Evolutionary conservation across 345 rosid genomes (phyloP).

Genomic region (Sonneratia alba): DNA sequence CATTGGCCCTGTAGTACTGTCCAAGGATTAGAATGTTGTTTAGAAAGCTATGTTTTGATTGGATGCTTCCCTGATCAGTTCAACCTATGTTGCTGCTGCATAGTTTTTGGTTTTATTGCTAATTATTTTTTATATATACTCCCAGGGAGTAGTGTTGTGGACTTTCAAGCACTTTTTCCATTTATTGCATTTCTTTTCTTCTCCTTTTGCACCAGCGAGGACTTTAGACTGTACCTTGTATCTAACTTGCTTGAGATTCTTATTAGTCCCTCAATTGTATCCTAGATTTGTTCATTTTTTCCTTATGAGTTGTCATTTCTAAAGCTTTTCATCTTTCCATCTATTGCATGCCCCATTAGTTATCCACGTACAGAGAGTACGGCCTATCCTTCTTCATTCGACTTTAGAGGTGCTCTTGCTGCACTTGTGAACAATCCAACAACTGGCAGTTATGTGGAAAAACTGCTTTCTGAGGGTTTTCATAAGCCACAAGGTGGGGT

Average conservation of each 20-base stretch:
- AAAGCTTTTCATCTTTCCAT: neutral
- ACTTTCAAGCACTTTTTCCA: neutral
- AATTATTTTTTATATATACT: neutral
- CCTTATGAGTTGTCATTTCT: neutral
- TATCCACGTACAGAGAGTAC: slow-evolving; percentile 98
- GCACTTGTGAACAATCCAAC: slow-evolving; percentile 43
- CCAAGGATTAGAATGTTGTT: neutral
- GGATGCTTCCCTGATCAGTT: neutral
- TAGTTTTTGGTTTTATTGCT: neutral
- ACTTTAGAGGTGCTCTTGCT: slow-evolving; percentile 68
- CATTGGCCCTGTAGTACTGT: neutral
- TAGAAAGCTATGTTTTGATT: neutral
- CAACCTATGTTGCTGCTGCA: neutral
- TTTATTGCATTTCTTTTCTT: neutral
- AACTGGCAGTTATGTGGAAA: slow-evolving; percentile 49
- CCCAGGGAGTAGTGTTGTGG: neutral
- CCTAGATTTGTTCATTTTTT: neutral
- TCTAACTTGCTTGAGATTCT: neutral
- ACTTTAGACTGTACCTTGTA: neutral
- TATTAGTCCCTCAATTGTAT: neutral
- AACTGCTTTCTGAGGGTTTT: slow-evolving; percentile 58
- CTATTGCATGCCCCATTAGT: slow-evolving; percentile 20
- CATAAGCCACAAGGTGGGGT: slow-evolving; percentile 64
- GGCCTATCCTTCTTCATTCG: slow-evolving; percentile 88
- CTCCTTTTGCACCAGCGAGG: neutral